phyloP scores from a whole-genome alignment of 768 basidiomycete species.

The Leccinum incarnatum region DNA sequence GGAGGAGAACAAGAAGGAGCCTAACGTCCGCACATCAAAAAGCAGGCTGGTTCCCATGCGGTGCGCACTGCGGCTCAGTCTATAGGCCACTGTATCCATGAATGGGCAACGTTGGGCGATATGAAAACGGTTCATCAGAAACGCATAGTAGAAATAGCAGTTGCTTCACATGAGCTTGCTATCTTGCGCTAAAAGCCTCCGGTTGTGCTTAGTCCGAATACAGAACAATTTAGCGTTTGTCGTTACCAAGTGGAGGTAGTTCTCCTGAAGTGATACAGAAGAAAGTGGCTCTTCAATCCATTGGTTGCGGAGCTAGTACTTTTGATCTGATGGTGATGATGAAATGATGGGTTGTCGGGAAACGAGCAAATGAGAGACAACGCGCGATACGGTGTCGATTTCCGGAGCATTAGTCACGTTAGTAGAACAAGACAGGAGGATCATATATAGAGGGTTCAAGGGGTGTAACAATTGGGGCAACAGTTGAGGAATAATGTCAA shows the following conservation, averaged over 20 bases:
- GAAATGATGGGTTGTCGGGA: background rate
- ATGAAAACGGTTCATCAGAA: constrained; percentile 24
- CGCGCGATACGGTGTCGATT: constrained; percentile 24
- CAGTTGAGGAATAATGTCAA: background rate
- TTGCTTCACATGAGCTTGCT: constrained; percentile 23
- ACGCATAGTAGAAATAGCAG: constrained; percentile 10
- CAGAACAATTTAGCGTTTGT: constrained; percentile 6
- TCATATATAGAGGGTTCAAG: background rate
- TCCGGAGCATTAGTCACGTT: constrained; percentile 13
- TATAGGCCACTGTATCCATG: constrained; percentile 12
- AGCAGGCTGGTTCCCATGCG: constrained; percentile 15
- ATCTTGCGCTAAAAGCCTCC: constrained; percentile 22
- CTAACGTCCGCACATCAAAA: constrained; percentile 14
- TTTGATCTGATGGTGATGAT: constrained; percentile 3
- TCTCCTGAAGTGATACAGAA: constrained; percentile 14
- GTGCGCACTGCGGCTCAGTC: constrained; percentile 1
- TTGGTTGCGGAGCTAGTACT: constrained; percentile 7
- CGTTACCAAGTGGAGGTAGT: constrained; percentile 18
- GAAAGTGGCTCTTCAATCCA: background rate
- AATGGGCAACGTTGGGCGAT: constrained; percentile 21
- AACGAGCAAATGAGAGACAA: background rate
- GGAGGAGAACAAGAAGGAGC: constrained; percentile 1
- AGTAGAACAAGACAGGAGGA: too few relatives aligned
- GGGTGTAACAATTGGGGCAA: constrained; percentile 8
- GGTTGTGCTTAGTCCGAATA: constrained; percentile 17